Evolutionary conservation across 805 yeast species (phyloP).

Genomic region (Zygotorulaspora florentina): DNA sequence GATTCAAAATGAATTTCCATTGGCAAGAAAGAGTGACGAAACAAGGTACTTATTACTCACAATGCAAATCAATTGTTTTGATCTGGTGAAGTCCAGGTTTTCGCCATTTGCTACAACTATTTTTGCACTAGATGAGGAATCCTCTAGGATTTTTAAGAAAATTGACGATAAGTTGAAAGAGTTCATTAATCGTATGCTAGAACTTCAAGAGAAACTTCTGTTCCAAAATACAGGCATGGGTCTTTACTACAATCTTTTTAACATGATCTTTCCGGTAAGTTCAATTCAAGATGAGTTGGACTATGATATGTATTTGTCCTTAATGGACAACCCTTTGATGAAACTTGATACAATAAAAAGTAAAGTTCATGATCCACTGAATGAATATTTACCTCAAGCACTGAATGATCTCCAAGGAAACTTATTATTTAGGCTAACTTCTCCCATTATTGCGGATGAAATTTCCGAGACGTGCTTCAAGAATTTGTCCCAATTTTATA

Average conservation of each 20-base stretch:
- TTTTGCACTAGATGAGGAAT: constrained; percentile 33
- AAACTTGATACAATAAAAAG: constrained; percentile 42
- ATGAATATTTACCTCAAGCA: constrained; percentile 49
- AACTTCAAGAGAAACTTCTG: constrained; percentile 45
- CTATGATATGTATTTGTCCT: constrained; percentile 59
- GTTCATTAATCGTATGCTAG: constrained; percentile 33
- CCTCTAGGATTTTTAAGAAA: constrained; percentile 16
- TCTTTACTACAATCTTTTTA: constrained; percentile 59
- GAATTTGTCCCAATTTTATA: constrained; percentile 42
- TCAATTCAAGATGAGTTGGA: constrained; percentile 51
- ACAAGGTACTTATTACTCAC: constrained; percentile 34
- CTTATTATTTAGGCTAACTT: constrained; percentile 51
- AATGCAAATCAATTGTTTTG: constrained; percentile 55
- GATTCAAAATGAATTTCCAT: constrained; percentile 29
- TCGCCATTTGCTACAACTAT: constrained; percentile 38
- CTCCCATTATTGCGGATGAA: constrained; percentile 58
- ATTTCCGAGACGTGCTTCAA: constrained; percentile 49
- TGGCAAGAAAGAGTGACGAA: constrained; percentile 26
- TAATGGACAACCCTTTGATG: constrained; percentile 52
- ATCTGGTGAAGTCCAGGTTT: constrained; percentile 52
- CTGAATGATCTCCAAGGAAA: constrained; percentile 56
- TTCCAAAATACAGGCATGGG: constrained; percentile 50
- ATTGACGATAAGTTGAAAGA: constrained; percentile 36
- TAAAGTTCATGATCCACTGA: constrained; percentile 43
- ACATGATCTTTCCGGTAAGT: constrained; percentile 65